phyloP scores from a whole-genome alignment of 2,329 filamentous ascomycete species.

The Eutypella sp. region DNA sequence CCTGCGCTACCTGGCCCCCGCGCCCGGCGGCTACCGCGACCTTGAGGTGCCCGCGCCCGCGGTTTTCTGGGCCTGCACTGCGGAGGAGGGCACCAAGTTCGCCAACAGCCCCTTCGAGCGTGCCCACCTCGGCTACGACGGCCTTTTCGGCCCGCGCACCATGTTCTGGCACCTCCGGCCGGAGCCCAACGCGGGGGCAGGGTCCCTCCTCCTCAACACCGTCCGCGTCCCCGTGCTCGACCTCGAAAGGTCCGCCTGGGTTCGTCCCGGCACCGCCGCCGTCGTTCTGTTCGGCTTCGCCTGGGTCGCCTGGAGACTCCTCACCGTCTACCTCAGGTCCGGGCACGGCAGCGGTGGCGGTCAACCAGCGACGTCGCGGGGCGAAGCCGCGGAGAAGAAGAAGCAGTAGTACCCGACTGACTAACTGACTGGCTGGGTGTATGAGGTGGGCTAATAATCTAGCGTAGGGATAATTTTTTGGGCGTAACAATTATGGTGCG shows the following conservation, averaged over 20 bases:
- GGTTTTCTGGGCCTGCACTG: conserved; percentile 85
- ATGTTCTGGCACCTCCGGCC: conserved; percentile 77
- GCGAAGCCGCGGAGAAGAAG: conserved; percentile 16
- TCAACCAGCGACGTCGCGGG: background rate
- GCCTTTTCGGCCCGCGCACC: conserved; percentile 68
- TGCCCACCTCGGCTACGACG: conserved; percentile 79
- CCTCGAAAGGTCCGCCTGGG: conserved; percentile 41
- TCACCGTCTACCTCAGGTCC: conserved; percentile 29
- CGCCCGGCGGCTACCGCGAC: conserved; percentile 45
- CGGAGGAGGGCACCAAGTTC: conserved; percentile 62
- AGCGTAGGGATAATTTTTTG: background rate
- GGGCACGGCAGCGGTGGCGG: conserved; percentile 22
- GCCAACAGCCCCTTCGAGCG: conserved; percentile 79
- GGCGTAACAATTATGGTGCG: background rate
- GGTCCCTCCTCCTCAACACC: conserved; percentile 42
- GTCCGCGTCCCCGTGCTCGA: conserved; percentile 64
- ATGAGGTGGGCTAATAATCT: background rate
- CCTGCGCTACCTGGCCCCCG: conserved; percentile 72
- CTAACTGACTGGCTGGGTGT: background rate
- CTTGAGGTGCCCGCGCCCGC: conserved; percentile 71
- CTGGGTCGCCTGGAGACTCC: conserved; percentile 64
- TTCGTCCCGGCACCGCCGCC: conserved; percentile 51
- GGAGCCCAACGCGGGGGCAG: conserved; percentile 20
- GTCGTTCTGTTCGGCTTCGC: conserved; percentile 59
- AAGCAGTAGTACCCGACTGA: conserved; percentile 20